phyloP scores from a whole-genome alignment of 352 stramenopile genomes.

The Plasmopara muralis region DNA sequence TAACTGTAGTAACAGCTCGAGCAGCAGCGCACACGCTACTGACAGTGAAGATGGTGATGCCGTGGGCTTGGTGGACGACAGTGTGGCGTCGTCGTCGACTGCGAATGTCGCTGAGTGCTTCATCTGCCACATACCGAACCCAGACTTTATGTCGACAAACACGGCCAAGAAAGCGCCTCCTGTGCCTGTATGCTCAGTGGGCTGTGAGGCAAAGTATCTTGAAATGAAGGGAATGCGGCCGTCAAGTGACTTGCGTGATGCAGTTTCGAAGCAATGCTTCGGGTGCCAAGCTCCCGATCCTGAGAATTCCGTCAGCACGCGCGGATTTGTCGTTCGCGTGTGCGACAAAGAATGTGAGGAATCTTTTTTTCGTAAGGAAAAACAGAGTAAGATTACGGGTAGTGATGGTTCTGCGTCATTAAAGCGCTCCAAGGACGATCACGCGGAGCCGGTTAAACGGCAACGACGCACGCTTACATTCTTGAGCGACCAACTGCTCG shows the following conservation, averaged over 20 bases:
- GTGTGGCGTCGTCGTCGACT: slow-evolving; percentile 16
- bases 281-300: slow-evolving; percentile 53
- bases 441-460: slow-evolving; percentile 31
- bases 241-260: slow-evolving; percentile 15
- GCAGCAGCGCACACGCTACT: slow-evolving; percentile 29
- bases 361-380: slow-evolving; percentile 37
- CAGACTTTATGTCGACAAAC: slow-evolving; percentile 61
- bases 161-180: slow-evolving; percentile 43
- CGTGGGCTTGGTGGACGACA: slow-evolving; percentile 14
- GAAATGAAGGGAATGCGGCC: slow-evolving; percentile 45
- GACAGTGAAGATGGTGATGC: slow-evolving; percentile 39
- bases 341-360: slow-evolving; percentile 67
- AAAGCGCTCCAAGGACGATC: slow-evolving; percentile 36
- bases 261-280: slow-evolving; percentile 42
- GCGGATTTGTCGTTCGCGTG: slow-evolving; percentile 43
- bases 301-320: slow-evolving; percentile 61
- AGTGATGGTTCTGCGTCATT: neutral
- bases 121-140: slow-evolving; percentile 51
- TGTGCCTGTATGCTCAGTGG: slow-evolving; percentile 51
- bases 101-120: slow-evolving; percentile 36
- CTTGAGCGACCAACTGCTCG: slow-evolving; percentile 65
- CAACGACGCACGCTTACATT: slow-evolving; percentile 61
- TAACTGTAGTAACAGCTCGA: slow-evolving; percentile 34
- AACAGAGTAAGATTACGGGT: slow-evolving; percentile 24
- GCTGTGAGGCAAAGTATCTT: slow-evolving; percentile 49